phyloP scores from a whole-genome alignment of 2,329 filamentous ascomycete genomes.

The Cladophialophora exuberans region DNA sequence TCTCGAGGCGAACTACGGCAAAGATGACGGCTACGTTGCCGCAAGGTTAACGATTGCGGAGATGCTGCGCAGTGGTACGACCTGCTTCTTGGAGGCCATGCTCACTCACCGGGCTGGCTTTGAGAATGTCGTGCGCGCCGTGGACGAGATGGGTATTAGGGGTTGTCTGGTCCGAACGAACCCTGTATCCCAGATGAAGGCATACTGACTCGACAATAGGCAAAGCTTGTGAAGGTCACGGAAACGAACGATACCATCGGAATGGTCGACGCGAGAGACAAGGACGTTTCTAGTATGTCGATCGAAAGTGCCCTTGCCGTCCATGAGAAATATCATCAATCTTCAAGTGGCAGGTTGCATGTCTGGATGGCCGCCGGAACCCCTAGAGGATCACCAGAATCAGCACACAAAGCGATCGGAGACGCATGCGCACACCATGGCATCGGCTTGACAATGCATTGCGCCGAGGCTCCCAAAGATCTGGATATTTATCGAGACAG shows the following conservation, averaged over 20 bases:
- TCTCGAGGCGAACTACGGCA: conserved; percentile 40
- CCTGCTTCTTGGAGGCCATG: conserved; percentile 44
- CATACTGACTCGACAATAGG: conserved; percentile 12
- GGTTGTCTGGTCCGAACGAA: conserved; percentile 36
- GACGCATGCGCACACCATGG: conserved; percentile 43
- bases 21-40: conserved; percentile 41
- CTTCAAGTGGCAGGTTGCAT: conserved; percentile 47
- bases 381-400: conserved; percentile 48
- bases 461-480: conserved; percentile 44
- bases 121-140: conserved; percentile 37
- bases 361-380: conserved; percentile 55
- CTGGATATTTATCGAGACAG: conserved; percentile 33
- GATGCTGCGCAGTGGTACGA: conserved; percentile 44
- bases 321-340: conserved; percentile 31
- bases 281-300: conserved; percentile 37
- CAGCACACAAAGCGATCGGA: conserved; percentile 47
- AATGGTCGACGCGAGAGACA: conserved; percentile 36
- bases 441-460: conserved; percentile 54
- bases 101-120: conserved; percentile 37
- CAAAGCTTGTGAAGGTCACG: conserved; percentile 26
- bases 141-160: conserved; percentile 40
- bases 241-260: conserved; percentile 16
- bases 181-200: not conserved
- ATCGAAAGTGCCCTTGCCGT: conserved; percentile 33
- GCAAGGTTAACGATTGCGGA: conserved; percentile 41